A percentile compares a stretch with the other conserved stretches of the same genome.
Evolutionary conservation across 106 monocot genomes (phyloP).

Genomic region (Dendrobium huoshanense): DNA sequence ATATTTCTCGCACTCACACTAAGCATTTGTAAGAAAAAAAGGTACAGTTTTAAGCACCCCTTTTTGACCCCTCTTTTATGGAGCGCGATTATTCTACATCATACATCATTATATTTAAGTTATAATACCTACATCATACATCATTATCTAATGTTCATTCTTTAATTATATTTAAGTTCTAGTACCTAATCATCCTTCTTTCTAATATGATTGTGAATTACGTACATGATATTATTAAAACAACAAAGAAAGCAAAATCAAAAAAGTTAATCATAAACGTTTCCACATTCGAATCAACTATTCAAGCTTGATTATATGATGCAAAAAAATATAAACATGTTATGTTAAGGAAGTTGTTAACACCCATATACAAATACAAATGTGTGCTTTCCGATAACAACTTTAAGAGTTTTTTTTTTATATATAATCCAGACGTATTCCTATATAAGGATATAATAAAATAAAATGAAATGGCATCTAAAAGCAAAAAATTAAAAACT

Average conservation of each 20-base stretch:
- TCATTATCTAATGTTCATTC: too few relatives aligned
- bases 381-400: not conserved
- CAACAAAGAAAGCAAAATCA: not conserved
- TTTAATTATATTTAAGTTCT: not conserved
- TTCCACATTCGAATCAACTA: not conserved
- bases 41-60: not conserved
- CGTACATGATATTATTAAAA: not conserved
- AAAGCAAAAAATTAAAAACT: not conserved
- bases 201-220: not conserved
- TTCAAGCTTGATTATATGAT: not conserved
- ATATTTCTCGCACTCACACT: too few relatives aligned
- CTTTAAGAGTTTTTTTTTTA: not conserved
- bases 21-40: too few relatives aligned
- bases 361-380: not conserved
- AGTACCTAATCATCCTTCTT: not conserved
- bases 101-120: not conserved
- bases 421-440: not conserved
- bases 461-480: not conserved
- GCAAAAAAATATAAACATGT: not conserved
- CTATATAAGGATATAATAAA: too few relatives aligned
- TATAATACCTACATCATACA: not conserved
- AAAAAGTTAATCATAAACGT: not conserved
- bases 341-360: not conserved
- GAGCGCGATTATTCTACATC: not conserved
- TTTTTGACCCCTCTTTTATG: not conserved